These are phyloP conservation scores for Angomonas deanei DNA, from an alignment of 208 protist genomes.

Conservation along the genomic window DNA sequence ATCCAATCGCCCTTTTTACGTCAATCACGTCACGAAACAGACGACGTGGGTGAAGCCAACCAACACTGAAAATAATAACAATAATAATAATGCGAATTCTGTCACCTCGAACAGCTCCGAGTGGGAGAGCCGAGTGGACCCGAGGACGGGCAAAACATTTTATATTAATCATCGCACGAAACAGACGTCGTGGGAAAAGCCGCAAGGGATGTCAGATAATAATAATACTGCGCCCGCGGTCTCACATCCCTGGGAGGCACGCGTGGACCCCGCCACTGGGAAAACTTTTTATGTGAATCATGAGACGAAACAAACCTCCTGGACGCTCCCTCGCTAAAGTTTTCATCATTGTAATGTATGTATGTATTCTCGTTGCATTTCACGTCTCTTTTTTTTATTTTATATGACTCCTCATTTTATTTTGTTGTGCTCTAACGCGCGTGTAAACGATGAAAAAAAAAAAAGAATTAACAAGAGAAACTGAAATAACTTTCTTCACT, in stretches of 20 bases:
- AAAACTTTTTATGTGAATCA: constrained; percentile 66
- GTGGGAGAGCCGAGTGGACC: constrained; percentile 7
- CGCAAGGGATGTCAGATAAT: neutral
- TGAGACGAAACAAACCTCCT: constrained; percentile 40
- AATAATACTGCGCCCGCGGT: constrained; percentile 2
- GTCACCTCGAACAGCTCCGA: neutral
- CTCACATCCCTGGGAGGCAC: constrained; percentile 31
- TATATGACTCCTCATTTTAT: too few species aligned
- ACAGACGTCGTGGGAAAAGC: constrained; percentile 33
- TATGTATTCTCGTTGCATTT: too few species aligned
- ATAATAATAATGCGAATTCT: neutral
- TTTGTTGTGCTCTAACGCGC: too few species aligned
- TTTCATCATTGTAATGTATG: too few species aligned
- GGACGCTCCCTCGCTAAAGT: constrained; percentile 23
- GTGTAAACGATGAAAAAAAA: too few species aligned
- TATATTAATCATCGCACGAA: constrained; percentile 44
- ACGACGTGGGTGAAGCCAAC: constrained; percentile 27
- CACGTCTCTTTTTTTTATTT: too few species aligned
- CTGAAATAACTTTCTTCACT: too few species aligned
- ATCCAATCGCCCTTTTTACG: constrained; percentile 26
- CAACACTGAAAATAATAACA: neutral
- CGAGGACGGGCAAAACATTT: constrained; percentile 23
- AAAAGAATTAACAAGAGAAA: too few species aligned
- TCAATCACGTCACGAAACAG: constrained; percentile 29
- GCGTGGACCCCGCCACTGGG: constrained; percentile 34